phyloP scores from a whole-genome alignment of 2,329 filamentous ascomycete genomes.

The Talaromyces sp. region DNA sequence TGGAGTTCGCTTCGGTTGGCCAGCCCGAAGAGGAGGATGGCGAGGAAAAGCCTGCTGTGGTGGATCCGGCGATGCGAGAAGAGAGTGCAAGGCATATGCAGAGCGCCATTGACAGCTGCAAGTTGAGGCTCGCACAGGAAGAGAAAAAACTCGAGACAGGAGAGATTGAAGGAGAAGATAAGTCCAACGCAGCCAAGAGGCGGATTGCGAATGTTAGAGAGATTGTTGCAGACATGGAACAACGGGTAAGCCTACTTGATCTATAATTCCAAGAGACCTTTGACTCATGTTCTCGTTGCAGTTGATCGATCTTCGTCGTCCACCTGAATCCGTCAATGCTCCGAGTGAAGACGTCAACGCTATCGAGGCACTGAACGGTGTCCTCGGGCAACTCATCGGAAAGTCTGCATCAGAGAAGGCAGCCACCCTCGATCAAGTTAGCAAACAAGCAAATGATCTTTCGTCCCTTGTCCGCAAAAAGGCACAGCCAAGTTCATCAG shows the following conservation, averaged over 20 bases:
- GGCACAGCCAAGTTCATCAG: conserved; percentile 29
- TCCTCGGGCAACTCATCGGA: conserved; percentile 57
- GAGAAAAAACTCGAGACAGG: conserved; percentile 41
- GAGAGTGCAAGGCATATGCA: conserved; percentile 59
- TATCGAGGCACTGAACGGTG: conserved; percentile 51
- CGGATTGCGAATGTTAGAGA: conserved; percentile 58
- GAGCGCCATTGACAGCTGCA: conserved; percentile 57
- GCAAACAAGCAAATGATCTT: conserved; percentile 57
- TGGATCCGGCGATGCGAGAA: conserved; percentile 55
- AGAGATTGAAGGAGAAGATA: conserved; percentile 41
- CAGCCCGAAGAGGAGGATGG: conserved; percentile 32
- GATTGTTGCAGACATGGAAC: conserved; percentile 60
- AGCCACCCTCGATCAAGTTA: conserved; percentile 53
- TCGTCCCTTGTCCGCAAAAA: conserved; percentile 57
- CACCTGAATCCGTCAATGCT: conserved; percentile 49
- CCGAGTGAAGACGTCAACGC: conserved; percentile 37
- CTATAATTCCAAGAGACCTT: background rate
- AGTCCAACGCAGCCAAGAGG: conserved; percentile 39
- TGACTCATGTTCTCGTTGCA: conserved; percentile 24
- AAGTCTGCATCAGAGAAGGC: conserved; percentile 52
- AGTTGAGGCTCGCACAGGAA: conserved; percentile 53
- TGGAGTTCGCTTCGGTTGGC: conserved; percentile 81
- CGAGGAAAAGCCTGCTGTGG: conserved; percentile 21
- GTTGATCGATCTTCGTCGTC: conserved; percentile 55
- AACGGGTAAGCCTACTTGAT: conserved; percentile 44